Percentiles rank a stretch among this genome's conserved stretches.
phyloP scores from a whole-genome alignment of 1,284 basidiomycete genomes.

The Anthracocystis walkeri region DNA sequence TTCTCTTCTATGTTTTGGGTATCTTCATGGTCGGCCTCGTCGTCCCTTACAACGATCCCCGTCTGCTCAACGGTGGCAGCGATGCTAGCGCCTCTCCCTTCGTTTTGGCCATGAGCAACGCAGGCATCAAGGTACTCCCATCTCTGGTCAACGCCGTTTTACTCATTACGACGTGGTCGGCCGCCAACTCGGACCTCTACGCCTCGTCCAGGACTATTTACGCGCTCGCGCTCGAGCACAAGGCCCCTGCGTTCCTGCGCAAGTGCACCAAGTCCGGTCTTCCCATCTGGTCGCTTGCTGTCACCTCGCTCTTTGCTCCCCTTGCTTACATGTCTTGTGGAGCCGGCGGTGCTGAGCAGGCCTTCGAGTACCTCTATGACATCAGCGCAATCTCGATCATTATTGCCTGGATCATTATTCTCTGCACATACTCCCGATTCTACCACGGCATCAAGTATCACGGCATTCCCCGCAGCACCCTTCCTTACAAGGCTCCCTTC shows the following conservation, averaged over 20 bases:
- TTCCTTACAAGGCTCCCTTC: constrained; percentile 72
- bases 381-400: constrained; percentile 77
- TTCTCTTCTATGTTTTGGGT: constrained; percentile 70
- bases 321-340: constrained; percentile 76
- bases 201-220: constrained; percentile 80
- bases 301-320: constrained; percentile 77
- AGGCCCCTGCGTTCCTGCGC: constrained; percentile 81
- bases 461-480: constrained; percentile 73
- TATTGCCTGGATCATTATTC: constrained; percentile 86
- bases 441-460: constrained; percentile 76
- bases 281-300: constrained; percentile 78
- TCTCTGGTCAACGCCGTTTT: constrained; percentile 79
- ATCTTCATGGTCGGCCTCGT: constrained; percentile 67
- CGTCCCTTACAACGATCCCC: constrained; percentile 57
- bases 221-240: constrained; percentile 79
- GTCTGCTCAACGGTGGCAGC: constrained; percentile 41
- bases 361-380: constrained; percentile 75
- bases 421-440: constrained; percentile 80
- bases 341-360: constrained; percentile 72
- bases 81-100: constrained; percentile 54
- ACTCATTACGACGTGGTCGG: constrained; percentile 84
- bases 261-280: constrained; percentile 79
- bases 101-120: constrained; percentile 71
- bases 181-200: constrained; percentile 84
- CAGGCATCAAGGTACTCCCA: constrained; percentile 70